A percentile compares a stretch with the other conserved stretches of the same genome.
phyloP scores from a whole-genome alignment of 345 rosid genomes.

The Murraya koenigii region DNA sequence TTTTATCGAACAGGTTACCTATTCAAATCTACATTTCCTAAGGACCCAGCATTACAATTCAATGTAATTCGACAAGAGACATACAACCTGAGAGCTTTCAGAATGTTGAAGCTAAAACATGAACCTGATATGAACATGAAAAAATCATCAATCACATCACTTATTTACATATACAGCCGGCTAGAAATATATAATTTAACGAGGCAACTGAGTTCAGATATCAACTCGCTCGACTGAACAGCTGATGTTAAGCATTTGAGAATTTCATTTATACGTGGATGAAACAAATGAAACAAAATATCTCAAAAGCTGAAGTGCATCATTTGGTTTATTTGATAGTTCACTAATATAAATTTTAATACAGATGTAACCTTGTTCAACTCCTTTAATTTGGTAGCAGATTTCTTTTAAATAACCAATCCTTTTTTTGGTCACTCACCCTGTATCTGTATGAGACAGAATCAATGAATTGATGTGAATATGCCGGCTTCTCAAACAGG shows the following conservation, averaged over 20 bases:
- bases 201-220: not conserved
- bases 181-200: not conserved
- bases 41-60: not conserved
- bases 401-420: not conserved
- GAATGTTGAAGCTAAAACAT: not conserved
- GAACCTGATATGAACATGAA: not conserved
- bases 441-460: not conserved
- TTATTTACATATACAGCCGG: not conserved
- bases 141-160: not conserved
- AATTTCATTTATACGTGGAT: not conserved
- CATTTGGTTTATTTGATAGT: not conserved
- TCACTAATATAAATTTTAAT: not conserved
- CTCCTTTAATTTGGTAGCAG: not conserved
- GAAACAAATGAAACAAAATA: slow-evolving; percentile 1
- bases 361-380: not conserved
- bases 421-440: not conserved
- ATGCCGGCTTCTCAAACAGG: slow-evolving; percentile 28
- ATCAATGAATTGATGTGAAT: not conserved
- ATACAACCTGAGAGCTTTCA: not conserved
- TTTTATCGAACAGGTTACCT: not conserved
- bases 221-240: not conserved
- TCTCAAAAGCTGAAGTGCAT: not conserved
- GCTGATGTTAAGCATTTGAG: not conserved
- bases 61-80: too few relatives aligned
- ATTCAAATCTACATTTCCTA: not conserved